Evolutionary conservation across 768 basidiomycete genomes (phyloP).

Genomic region (Hebeloma cylindrosporum): DNA sequence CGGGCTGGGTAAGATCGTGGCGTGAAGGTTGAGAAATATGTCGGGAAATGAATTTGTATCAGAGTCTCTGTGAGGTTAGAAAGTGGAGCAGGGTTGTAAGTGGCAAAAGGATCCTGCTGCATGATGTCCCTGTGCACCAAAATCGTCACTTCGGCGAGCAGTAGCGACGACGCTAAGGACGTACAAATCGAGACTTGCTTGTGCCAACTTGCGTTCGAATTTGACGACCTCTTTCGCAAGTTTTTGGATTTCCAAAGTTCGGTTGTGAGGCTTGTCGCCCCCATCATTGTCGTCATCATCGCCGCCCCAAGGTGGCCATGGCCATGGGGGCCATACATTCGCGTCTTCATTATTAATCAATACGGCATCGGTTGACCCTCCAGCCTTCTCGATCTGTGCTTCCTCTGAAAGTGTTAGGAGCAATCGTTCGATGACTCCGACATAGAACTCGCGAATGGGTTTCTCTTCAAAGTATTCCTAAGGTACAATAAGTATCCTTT

Average conservation of each 20-base stretch:
- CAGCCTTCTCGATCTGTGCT: constrained; percentile 45
- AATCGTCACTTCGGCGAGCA: constrained; percentile 1
- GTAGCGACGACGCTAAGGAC: constrained; percentile 23
- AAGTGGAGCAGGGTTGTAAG: constrained; percentile 83
- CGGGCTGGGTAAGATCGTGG: constrained; percentile 73
- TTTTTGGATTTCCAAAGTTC: constrained; percentile 53
- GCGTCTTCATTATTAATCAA: constrained; percentile 38
- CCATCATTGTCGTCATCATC: constrained; percentile 54
- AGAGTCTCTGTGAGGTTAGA: constrained; percentile 67
- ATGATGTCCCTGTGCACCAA: constrained; percentile 53
- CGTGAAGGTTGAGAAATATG: constrained; percentile 86
- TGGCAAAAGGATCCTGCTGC: constrained; percentile 77
- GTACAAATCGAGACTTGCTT: constrained; percentile 78
- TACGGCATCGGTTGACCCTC: constrained; percentile 13
- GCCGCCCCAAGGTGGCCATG: constrained; percentile 83
- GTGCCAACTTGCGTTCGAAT: constrained; percentile 78
- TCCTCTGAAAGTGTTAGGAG: constrained; percentile 58
- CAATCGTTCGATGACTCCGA: constrained; percentile 63
- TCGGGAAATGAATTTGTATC: constrained; percentile 75
- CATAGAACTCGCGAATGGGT: constrained; percentile 66
- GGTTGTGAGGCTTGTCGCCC: constrained; percentile 49
- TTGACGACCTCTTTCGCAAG: constrained; percentile 70
- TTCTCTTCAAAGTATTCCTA: constrained; percentile 91
- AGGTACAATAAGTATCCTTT: neutral
- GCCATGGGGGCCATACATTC: constrained; percentile 75